Base-by-base conservation (phyloP, 2,329 filamentous ascomycete species). In the Talaromyces verruculosus region DNA sequence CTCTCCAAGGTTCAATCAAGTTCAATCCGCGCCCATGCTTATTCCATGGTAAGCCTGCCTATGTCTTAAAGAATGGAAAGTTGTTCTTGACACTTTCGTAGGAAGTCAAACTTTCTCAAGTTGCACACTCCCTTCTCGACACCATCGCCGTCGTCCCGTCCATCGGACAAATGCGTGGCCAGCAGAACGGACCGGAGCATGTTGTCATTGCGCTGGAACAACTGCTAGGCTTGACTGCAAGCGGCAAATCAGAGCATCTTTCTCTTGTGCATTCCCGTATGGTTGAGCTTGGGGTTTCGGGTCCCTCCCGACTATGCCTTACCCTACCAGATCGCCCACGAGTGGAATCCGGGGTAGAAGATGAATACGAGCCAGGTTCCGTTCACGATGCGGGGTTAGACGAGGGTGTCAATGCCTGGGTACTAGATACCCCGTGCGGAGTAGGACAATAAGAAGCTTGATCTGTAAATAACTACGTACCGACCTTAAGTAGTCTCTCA, bases 71-170 rank as follows among this genome's bases (percentile, higher is more conserved):
- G 6, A 39, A n/a, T 3, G n/a, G 13, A 3, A 35, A 15, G 10
- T 19, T n/a, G 33, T 33, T n/a, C 15, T 41, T 45, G 53, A 45
- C 49, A 2, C 5, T 41, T 22, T 37, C 2, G 35, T 37, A 65
- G 64, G 64, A 66, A 51, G 53, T 66, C 15, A 66, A 66, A 59
- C 47, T 66, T 7, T 57, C 61, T 3, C 64, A 66, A 37, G 55
- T 66, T 1, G 60, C 64, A 22, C 60, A 66, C 30, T 66, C 64
- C 4, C 59, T 66, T 35, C 64, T 66, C 8, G 64, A 66, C 25
- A 61, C 61, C 2, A 66, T 66, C 11, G 64, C 64, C 22, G 60
- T 61, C 41, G 51, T 66, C 13, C 64, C 64, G 6, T 63, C 61
- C 4, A 63, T 63, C 28, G 61, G 35, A 55, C 33, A 57, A 43